Conservation (phyloP, 2,329 filamentous ascomycete genomes). For the Aurifilum marmelostoma region DNA sequence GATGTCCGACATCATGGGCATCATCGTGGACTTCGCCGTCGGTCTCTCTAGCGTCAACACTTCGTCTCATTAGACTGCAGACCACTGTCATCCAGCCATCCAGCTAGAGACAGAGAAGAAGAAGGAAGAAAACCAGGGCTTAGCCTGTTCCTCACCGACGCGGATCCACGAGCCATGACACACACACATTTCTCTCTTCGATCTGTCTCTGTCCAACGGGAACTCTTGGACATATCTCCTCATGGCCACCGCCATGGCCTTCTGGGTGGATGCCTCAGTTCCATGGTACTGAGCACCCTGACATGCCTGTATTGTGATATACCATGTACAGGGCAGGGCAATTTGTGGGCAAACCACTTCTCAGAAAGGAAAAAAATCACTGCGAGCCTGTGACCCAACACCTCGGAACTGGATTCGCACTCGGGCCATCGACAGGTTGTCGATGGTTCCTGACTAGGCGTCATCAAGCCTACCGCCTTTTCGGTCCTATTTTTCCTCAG, state of each 20-base stretch:
- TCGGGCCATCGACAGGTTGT: constrained; percentile 17
- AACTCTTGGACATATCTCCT: neutral
- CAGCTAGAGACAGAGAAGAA: neutral
- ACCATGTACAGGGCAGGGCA: neutral
- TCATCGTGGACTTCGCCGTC: constrained; percentile 19
- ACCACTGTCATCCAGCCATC: constrained; percentile 3
- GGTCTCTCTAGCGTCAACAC: neutral
- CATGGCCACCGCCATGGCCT: neutral
- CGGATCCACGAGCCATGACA: constrained; percentile 2
- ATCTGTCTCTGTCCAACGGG: neutral
- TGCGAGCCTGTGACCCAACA: constrained; percentile 12
- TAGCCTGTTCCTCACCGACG: constrained; percentile 5
- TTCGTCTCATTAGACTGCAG: neutral
- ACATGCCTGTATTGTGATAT: neutral
- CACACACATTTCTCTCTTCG: constrained; percentile 1
- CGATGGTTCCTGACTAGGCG: constrained; percentile 21
- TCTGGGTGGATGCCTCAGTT: neutral
- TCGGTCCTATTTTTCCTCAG: neutral
- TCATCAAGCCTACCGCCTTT: constrained; percentile 18
- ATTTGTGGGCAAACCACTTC: neutral
- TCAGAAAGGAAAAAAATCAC: neutral
- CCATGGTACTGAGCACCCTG: neutral
- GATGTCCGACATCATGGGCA: neutral
- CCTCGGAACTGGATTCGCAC: constrained; percentile 12
- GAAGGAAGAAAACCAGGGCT: neutral